A percentile compares a stretch with the other conserved stretches of the same genome.
These are phyloP conservation scores for Brachypodium distachyon DNA, from an alignment of 202 grass and related monocot species.

Conservation along the genomic window DNA sequence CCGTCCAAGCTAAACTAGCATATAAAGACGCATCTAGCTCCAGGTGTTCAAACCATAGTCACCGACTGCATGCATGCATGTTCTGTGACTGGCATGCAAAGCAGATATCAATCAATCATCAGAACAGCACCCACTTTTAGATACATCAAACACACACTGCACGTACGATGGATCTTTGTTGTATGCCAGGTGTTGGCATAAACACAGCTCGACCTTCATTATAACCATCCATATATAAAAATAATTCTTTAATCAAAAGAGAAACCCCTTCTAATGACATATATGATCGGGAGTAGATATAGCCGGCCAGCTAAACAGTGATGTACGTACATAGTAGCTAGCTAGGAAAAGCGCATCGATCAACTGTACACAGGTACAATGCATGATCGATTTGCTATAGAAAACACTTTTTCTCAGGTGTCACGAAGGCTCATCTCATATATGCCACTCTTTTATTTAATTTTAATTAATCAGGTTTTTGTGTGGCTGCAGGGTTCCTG, in stretches of 20 bases:
- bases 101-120: neutral
- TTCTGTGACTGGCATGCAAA: neutral
- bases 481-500: neutral
- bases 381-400: too few relatives aligned
- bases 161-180: neutral
- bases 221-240: neutral
- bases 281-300: neutral
- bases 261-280: too few relatives aligned
- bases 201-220: neutral
- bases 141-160: neutral
- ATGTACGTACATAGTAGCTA: neutral
- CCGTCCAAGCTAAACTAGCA: neutral
- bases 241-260: too few relatives aligned
- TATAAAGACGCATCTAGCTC: too few relatives aligned
- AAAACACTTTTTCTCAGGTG: neutral
- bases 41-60: neutral
- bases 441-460: neutral
- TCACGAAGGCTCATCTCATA: neutral
- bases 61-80: neutral
- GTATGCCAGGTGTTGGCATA: neutral
- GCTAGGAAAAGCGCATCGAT: too few relatives aligned
- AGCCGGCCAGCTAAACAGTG: neutral
- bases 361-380: neutral
- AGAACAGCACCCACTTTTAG: neutral
- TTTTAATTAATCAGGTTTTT: neutral